Percentiles rank a stretch among this genome's conserved stretches.
These are phyloP conservation scores for Fusarium cyanostomum DNA, from an alignment of 2,329 filamentous ascomycete species.

Conservation along the genomic window DNA sequence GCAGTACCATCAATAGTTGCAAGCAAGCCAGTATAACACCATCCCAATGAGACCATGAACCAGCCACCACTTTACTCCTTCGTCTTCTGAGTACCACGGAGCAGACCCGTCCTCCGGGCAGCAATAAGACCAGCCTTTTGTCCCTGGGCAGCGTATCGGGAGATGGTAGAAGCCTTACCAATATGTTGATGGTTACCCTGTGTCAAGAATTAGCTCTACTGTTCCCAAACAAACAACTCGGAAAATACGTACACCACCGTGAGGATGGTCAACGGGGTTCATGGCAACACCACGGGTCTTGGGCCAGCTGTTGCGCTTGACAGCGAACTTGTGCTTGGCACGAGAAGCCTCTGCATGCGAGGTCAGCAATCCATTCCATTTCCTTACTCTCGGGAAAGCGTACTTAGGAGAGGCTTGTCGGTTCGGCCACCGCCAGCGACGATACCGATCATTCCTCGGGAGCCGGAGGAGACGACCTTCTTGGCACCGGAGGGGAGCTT, in stretches of 20 bases:
- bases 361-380: slow-evolving; percentile 52
- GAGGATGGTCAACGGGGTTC: slow-evolving; percentile 99
- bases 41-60: slow-evolving; percentile 68
- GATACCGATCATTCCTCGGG: slow-evolving; percentile 99
- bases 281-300: slow-evolving; percentile 99
- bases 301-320: slow-evolving; percentile 99
- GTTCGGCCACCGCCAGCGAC: slow-evolving; percentile 99
- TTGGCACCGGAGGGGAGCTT: slow-evolving; percentile 99
- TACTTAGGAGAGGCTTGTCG: slow-evolving; percentile 98
- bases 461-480: slow-evolving; percentile 94
- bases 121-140: slow-evolving; percentile 99
- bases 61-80: slow-evolving; percentile 79
- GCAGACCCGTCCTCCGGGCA: slow-evolving; percentile 98
- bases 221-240: not conserved
- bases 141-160: slow-evolving; percentile 95
- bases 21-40: slow-evolving; percentile 72
- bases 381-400: slow-evolving; percentile 47
- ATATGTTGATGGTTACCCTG: slow-evolving; percentile 99
- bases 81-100: slow-evolving; percentile 99
- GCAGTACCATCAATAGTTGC: slow-evolving; percentile 66
- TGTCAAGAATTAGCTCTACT: slow-evolving; percentile 52
- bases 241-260: slow-evolving; percentile 78
- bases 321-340: slow-evolving; percentile 99
- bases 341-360: slow-evolving; percentile 85
- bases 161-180: slow-evolving; percentile 99